Base-by-base conservation (phyloP, 202 grass and related monocot species). In the Hordeum pubiflorum region DNA sequence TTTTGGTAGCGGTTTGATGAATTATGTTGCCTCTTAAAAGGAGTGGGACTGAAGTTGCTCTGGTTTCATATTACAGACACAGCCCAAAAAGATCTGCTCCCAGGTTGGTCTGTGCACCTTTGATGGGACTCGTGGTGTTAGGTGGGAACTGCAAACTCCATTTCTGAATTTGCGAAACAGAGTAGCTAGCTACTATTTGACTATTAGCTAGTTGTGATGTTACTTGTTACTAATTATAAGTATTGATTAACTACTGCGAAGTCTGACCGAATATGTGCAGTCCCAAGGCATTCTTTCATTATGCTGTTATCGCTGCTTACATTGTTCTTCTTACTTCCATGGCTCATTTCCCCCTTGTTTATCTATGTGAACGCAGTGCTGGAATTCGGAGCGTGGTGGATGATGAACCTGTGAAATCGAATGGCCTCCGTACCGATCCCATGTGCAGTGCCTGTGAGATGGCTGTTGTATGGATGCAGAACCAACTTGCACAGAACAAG, bases 401-500 rank as follows among this genome's bases (percentile, higher is more conserved):
- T 27, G 75, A 85, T 37, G 79, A 68, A 11, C 64, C 68, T 55
- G 88, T 86, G 55, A 65, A 77, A 44, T 83, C 80, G 0, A 80
- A 75, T 46, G 72, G 64, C 59, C 69, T 87, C 54, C 69, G 11
- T 8, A 87, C 11, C 3, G 86, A 87, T 55, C 66, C 86, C 22
- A 86, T 91, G 83, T 97, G 94, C 58, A 80, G 10, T 82, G 86
- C 86, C 68, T 98, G 95, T 65, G 92, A 98, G 77, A 93, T 93
- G 95, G 90, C 86, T 79, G 88, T 98, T 77, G 88, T 94, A 55
- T 98, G 92, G 95, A 89, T 93, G 83, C 89, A 97, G 46, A 97
- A 88, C 79, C 92, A 97, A 27, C 79, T 97, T 24, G 69, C 58
- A 1, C 86, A 89, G 73, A 97, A 97, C 78, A 73, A 84, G 74